Evolutionary conservation across 1,139 yeast genomes (phyloP).

Genomic region (Pichia sp.): DNA sequence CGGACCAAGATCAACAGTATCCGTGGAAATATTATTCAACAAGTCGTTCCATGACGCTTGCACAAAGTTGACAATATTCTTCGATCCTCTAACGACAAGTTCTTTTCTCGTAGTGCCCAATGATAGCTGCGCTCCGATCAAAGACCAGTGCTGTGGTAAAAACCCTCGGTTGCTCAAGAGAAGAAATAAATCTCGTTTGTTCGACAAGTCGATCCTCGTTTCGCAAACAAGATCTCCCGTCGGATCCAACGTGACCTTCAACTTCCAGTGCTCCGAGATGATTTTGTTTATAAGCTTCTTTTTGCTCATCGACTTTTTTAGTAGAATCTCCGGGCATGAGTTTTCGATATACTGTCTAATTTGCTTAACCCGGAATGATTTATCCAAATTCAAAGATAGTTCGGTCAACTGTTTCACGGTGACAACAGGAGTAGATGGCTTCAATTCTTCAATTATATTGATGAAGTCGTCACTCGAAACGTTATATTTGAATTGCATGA

Average conservation of each 20-base stretch:
- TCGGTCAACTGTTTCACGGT: constrained; percentile 33
- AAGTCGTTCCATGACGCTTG: constrained; percentile 32
- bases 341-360: constrained; percentile 26
- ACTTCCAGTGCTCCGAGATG: constrained; percentile 17
- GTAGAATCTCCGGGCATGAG: constrained; percentile 15
- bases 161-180: constrained; percentile 46
- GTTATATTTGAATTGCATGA: constrained; percentile 33
- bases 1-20: constrained; percentile 20
- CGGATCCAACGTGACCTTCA: constrained; percentile 16
- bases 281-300: constrained; percentile 16
- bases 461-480: constrained; percentile 30
- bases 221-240: constrained; percentile 30
- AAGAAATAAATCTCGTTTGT: constrained; percentile 45
- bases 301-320: constrained; percentile 26
- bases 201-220: constrained; percentile 37
- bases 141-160: constrained; percentile 46
- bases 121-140: constrained; percentile 52
- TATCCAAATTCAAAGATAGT: constrained; percentile 29
- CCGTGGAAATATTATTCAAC: constrained; percentile 24
- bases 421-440: constrained; percentile 30
- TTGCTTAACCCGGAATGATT: constrained; percentile 33
- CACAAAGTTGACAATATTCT: constrained; percentile 29
- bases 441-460: constrained; percentile 32
- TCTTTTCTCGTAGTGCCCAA: constrained; percentile 38
- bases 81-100: constrained; percentile 36